A percentile compares a stretch with the other conserved stretches of the same genome.
Evolutionary conservation across 495 filamentous ascomycete species (phyloP).

Genomic region (Penicillium verhagenii): DNA sequence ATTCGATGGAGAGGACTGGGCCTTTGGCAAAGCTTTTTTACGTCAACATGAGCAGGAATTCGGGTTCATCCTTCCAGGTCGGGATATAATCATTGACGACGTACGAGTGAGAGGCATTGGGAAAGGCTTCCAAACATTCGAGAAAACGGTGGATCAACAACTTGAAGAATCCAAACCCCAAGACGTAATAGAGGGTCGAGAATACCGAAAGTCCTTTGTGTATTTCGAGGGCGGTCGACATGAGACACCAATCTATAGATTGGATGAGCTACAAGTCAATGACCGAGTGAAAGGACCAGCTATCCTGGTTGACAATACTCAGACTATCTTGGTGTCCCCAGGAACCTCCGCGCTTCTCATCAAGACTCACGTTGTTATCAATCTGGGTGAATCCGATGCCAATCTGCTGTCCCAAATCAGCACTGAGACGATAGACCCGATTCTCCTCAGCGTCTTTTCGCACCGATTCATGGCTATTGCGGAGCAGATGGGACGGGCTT

Average conservation of each 20-base stretch:
- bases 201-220: slow-evolving; percentile 33
- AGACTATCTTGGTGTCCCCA: slow-evolving; percentile 87
- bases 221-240: slow-evolving; percentile 57
- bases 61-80: slow-evolving; percentile 77
- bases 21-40: slow-evolving; percentile 60
- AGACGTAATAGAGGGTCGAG: slow-evolving; percentile 30
- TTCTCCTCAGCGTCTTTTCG: slow-evolving; percentile 92
- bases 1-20: slow-evolving; percentile 48
- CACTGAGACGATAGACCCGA: slow-evolving; percentile 69
- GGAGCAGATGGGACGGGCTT: slow-evolving; percentile 93
- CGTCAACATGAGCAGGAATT: slow-evolving; percentile 91
- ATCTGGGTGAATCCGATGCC: too few relatives aligned
- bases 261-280: slow-evolving; percentile 69
- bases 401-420: too few relatives aligned
- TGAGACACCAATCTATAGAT: slow-evolving; percentile 79
- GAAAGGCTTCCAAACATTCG: slow-evolving; percentile 58
- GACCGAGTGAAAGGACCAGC: slow-evolving; percentile 78
- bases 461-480: slow-evolving; percentile 99
- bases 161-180: slow-evolving; percentile 45
- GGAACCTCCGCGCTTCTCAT: slow-evolving; percentile 52
- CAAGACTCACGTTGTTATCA: slow-evolving; percentile 23
- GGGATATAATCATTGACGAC: slow-evolving; percentile 72
- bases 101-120: slow-evolving; percentile 54
- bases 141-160: slow-evolving; percentile 65
- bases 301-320: slow-evolving; percentile 85